Percentiles rank a stretch among this genome's conserved stretches.
phyloP scores from a whole-genome alignment of 202 grass and related monocot genomes.

The Digitaria exilis region DNA sequence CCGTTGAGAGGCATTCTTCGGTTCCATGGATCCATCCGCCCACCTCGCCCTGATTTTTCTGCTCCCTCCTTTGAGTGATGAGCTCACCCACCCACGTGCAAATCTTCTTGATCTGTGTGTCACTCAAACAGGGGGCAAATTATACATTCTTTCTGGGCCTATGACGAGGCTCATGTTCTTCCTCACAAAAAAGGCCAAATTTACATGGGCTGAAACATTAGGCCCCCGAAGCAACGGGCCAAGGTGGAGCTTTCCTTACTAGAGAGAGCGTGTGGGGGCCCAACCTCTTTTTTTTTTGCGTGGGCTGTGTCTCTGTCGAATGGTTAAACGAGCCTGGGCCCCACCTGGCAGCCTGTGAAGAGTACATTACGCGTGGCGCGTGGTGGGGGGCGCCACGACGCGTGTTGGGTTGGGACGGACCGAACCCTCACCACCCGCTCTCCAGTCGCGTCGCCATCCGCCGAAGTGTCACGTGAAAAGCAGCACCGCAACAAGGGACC shows the following conservation, averaged over 20 bases:
- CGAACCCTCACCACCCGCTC: neutral
- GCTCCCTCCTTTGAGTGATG: too few species aligned
- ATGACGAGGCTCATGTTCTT: neutral
- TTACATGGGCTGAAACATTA: neutral
- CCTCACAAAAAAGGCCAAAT: neutral
- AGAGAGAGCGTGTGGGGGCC: too few species aligned
- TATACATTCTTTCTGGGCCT: neutral
- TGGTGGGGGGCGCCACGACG: neutral
- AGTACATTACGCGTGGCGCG: too few species aligned
- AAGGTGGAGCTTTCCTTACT: too few species aligned
- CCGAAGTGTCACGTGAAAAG: conserved; percentile 36
- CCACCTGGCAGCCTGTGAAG: too few species aligned
- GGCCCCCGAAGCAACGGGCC: neutral
- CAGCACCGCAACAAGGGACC: too few species aligned
- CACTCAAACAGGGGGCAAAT: neutral
- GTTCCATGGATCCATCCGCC: neutral
- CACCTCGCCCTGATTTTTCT: conserved; percentile 32
- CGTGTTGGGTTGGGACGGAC: neutral
- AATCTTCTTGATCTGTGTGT: neutral
- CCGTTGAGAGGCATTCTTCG: conserved; percentile 21
- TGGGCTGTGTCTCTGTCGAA: too few species aligned
- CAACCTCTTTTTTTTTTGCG: too few species aligned
- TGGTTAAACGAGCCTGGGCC: too few species aligned
- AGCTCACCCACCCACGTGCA: neutral
- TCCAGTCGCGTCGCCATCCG: conserved; percentile 19